Evolutionary conservation across 352 stramenopile genomes (phyloP).

Genomic region (Blastocystis sp.): DNA sequence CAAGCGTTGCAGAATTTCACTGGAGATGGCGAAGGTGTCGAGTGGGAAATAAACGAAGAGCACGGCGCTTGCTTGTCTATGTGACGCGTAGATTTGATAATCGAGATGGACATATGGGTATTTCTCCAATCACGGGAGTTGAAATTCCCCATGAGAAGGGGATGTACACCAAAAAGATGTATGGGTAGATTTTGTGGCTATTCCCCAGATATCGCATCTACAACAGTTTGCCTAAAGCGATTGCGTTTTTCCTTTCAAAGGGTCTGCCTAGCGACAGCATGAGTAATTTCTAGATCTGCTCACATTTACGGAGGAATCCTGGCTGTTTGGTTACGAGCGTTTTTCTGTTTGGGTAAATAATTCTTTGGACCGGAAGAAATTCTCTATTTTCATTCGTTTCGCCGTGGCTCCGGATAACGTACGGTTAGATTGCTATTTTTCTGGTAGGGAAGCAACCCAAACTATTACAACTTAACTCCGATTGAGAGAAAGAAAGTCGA

Average conservation of each 20-base stretch:
- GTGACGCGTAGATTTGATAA: constrained; percentile 42
- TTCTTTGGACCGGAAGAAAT: constrained; percentile 28
- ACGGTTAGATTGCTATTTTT: neutral
- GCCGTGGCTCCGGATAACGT: constrained; percentile 30
- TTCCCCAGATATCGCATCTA: constrained; percentile 38
- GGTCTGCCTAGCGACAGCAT: neutral
- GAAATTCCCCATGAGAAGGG: constrained; percentile 60
- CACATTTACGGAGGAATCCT: constrained; percentile 52
- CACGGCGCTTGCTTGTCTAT: neutral
- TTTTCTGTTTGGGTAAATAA: constrained; percentile 59
- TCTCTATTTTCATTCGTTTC: constrained; percentile 55
- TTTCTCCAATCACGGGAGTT: constrained; percentile 40
- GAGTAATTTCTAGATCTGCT: constrained; percentile 29
- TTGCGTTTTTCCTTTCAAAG: constrained; percentile 49
- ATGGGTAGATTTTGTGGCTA: neutral
- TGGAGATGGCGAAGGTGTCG: constrained; percentile 26
- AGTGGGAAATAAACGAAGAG: constrained; percentile 53
- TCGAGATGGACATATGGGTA: constrained; percentile 57
- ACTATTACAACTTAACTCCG: constrained; percentile 1
- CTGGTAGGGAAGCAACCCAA: constrained; percentile 7
- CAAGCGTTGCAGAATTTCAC: constrained; percentile 58
- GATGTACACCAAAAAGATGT: constrained; percentile 61
- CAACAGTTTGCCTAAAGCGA: constrained; percentile 21
- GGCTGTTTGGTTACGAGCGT: constrained; percentile 43
- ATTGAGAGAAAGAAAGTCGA: constrained; percentile 9